Evolutionary conservation across 1,284 basidiomycete genomes (phyloP).

Genomic region (Pisolithus thermaeus): DNA sequence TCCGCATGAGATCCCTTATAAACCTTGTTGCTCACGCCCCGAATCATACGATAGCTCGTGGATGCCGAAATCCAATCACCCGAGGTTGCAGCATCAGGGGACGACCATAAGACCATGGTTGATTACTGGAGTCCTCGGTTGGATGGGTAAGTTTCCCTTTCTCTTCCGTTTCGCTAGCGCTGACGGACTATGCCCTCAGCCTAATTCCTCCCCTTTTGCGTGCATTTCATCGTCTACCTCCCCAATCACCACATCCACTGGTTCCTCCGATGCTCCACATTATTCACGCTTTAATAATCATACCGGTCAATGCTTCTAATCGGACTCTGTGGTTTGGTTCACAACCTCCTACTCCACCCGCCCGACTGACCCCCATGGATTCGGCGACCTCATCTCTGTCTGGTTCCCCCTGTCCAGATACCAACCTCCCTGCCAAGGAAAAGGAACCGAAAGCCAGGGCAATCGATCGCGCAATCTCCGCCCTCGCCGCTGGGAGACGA

Average conservation of each 20-base stretch:
- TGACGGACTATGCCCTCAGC: constrained; percentile 27
- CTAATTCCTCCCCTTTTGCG: constrained; percentile 56
- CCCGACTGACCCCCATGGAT: constrained; percentile 9
- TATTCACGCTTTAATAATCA: constrained; percentile 67
- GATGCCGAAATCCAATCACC: constrained; percentile 42
- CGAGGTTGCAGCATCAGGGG: constrained; percentile 17
- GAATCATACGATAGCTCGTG: constrained; percentile 28
- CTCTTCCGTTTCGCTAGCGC: not conserved
- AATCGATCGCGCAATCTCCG: constrained; percentile 57
- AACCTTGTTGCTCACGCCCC: not conserved
- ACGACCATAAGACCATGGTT: constrained; percentile 40
- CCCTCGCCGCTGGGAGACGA: constrained; percentile 47
- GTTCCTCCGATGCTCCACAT: constrained; percentile 65
- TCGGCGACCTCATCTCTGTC: constrained; percentile 19
- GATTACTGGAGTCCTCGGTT: constrained; percentile 68
- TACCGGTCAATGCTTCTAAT: constrained; percentile 56
- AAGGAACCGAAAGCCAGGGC: constrained; percentile 42
- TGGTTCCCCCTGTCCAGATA: constrained; percentile 12
- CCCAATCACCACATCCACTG: constrained; percentile 55
- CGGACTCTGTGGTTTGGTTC: constrained; percentile 45
- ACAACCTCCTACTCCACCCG: constrained; percentile 3
- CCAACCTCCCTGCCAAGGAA: constrained; percentile 20
- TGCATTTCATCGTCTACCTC: constrained; percentile 56
- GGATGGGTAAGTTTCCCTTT: constrained; percentile 43
- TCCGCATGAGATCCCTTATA: not conserved